phyloP scores from a whole-genome alignment of 805 yeast genomes.

The Saccharomycopsis guyanensis region DNA sequence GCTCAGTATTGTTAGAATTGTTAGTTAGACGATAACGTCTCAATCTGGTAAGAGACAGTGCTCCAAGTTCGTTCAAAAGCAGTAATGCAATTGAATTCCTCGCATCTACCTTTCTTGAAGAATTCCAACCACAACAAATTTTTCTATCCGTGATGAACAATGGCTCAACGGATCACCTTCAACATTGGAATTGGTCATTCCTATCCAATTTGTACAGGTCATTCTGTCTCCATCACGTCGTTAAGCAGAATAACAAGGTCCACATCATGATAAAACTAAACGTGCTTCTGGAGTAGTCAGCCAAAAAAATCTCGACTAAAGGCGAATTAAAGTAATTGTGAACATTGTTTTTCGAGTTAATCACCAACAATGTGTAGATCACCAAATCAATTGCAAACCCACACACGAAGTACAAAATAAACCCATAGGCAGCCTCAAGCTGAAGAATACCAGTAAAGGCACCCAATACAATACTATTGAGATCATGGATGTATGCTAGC shows the following conservation, averaged over 20 bases:
- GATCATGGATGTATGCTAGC: conserved; percentile 16
- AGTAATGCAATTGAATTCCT: no score
- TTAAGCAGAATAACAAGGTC: conserved; percentile 16
- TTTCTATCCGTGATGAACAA: no score
- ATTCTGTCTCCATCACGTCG: no score
- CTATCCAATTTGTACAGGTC: no score
- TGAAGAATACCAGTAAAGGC: conserved; percentile 14
- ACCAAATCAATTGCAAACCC: conserved; percentile 10
- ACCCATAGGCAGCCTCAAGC: conserved; percentile 16
- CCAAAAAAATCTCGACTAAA: conserved; percentile 16
- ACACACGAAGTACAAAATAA: conserved; percentile 12
- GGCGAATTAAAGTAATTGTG: conserved; percentile 17
- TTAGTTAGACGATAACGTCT: no score
- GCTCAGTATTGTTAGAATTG: no score
- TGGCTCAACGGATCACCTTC: no score
- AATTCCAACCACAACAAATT: no score
- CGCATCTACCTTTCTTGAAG: no score
- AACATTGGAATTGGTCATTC: no score
- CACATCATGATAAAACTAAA: conserved; percentile 21
- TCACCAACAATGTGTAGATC: conserved; percentile 1
- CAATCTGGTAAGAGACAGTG: no score
- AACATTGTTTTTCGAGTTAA: conserved; percentile 1
- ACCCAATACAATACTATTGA: conserved; percentile 12
- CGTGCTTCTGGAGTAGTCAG: conserved; percentile 16
- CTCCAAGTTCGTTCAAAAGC: no score